Base-by-base conservation (phyloP, 129 eudicot species). In the Kitagawia praeruptora region DNA sequence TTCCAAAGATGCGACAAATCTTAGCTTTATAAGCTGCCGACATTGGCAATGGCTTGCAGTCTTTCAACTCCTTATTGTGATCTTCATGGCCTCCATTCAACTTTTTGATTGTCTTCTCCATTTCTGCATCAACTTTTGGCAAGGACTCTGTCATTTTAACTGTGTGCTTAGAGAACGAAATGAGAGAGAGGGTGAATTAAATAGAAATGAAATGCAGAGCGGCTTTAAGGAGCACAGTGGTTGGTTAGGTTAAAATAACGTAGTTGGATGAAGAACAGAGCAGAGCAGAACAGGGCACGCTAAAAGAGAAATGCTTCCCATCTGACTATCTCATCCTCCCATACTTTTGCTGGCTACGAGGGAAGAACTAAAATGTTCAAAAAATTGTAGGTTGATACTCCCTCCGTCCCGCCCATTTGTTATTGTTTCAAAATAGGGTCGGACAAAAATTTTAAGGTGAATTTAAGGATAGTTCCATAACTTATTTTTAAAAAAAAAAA, bases 1-100 rank as follows among this genome's bases (percentile, higher is more conserved):
- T 79, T 4, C 96, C 96, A 34, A 90, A 90, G 8, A 90, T 77
- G 39, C 92, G 91, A 56, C 84, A 90, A 76, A 92, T 85, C 86
- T 87, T 90, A 25, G 87, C 54, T 79, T 89, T 89, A 46, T 11
- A 46, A 3, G 88, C 88, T 25, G 86, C 84, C 1, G 85, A 38
- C 28, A 83, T 83, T 16, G 85, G 76, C n/a, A 89, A 82, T 37
- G 77, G 79, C 81, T 89, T 84, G 47, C 42, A 49, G 74, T 19
- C 69, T 28, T 9, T 39, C 12, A 56, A 21, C 34, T 42, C 79
- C 86, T 13, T 6, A n/a, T 80, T 41, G 67, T 78, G 48, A 25
- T 82, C 31, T 4, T 44, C 11, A 41, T 16, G 27, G 41, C 46
- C 81, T n/a, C 69, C n/a, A 70, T 74, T 31, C 0, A 28, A 27